Evolutionary conservation across 345 rosid species (phyloP), one percentile per base, ranked within the genome.

Genomic region (Lumnitzera racemosa): DNA sequence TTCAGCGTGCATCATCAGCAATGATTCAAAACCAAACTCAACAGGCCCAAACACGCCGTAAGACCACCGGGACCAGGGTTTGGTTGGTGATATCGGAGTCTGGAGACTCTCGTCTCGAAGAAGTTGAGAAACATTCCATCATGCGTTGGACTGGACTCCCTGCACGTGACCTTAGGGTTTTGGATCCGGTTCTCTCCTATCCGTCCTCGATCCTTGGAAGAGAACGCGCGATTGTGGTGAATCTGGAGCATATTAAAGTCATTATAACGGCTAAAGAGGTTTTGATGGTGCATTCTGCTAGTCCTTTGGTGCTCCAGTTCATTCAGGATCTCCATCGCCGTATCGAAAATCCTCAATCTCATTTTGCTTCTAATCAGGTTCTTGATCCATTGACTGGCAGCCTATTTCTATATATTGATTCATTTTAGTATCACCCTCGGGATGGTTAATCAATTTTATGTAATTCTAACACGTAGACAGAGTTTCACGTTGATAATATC

Each of bases 111-210:
- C 68, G 15, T 48, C 56, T 73, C 8, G 74, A 77, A 53, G 80
- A 76, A 50, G 77, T 70, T 24, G 82, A 72, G 12, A 76, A 76
- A 62, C 83, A 79, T 65, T 58, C 65, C 4, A 76, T 79, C 48
- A 82, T 82, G 87, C 74, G 69, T 15, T 57, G 87, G 24, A 79
- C 83, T 12, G 83, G 83, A n/a, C 73, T 82, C 48, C 81, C 81
- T 2, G 76, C 76, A 7, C 80, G 87, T 11, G 84, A 82, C 29
- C 75, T 82, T 17, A 55, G 84, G 61, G 77, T 73, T 29, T 63
- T 82, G 49, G 84, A 79, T 46, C 87, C 87, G 2, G 47, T 79
- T 24, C 80, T 82, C 3, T 79, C 87, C 6, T 79, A 76, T 49
- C 87, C 84, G 1, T 82, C 87, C 13, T 66, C 87, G 31, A 74